Evolutionary conservation across 768 basidiomycete genomes (phyloP), one percentile per base, ranked within the genome.

Genomic region (Mycena leptocephala): DNA sequence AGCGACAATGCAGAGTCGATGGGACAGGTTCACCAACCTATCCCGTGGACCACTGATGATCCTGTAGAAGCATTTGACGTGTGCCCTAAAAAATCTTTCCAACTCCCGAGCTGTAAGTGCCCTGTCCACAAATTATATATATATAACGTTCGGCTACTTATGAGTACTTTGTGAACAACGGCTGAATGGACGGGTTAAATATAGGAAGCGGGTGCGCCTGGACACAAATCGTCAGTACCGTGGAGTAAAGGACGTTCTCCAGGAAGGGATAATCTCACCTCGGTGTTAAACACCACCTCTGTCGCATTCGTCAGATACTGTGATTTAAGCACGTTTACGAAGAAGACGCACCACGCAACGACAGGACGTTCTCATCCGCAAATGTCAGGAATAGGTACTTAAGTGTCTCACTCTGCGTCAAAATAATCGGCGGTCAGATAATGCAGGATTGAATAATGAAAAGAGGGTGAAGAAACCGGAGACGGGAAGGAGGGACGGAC

Each of bases 231-330:
- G 7, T 41, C 39, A 41, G 39, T 46, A 13, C 35, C 35, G 7
- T 6, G 33, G 10, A 39, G 35, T 22, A 61, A 37, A 22, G n/a
- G 24, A 39, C 7, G 43, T 4, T 1, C 22, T n/a, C n/a, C n/a
- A 73, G 30, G 56, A 62, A 55, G 48, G 10, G 2, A 26, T 55
- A 75, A 37, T n/a, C 68, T 35, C 63, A 94, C 94, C 89, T 99
- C 97, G 2, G 97, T 98, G 79, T 98, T 98, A 85, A 98, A 95
- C 20, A 98, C 96, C 78, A 94, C 93, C 81, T 93, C 95, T 96
- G 26, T 28, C 14, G 10, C 13, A 10, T 7, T 10, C 6, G n/a
- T 74, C 8, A 11, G 56, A 20, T 9, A 41, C 8, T 16, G 2
- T 33, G 7, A 11, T 18, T 37, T n/a, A 3, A 51, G n/a, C n/a